Evolutionary conservation across 345 rosid species (phyloP), one percentile per base, ranked within the genome.

Genomic region (Salix dunnii): DNA sequence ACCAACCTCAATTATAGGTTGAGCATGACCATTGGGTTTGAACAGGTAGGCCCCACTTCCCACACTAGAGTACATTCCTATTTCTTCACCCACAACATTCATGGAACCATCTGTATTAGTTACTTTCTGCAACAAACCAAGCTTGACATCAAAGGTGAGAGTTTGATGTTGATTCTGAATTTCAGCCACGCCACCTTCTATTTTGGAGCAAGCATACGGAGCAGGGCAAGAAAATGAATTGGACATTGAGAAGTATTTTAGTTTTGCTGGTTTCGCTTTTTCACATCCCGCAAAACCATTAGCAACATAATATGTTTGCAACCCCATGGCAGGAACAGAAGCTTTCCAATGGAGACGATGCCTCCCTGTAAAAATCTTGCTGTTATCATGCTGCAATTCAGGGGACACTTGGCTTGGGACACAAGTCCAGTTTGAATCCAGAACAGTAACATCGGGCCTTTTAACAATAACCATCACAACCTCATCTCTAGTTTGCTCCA

Each of bases 31-130:
- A 21, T 53, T 68, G 10, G 99, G 99, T 79, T 84, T 86, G 84
- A 96, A 96, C 33, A 96, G 82, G 88, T 96, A 96, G 53, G 99
- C 99, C 67, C 98, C 98, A 84, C 97, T 92, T 68, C 83, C 95
- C 2, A 72, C 68, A 86, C 97, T 94, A 3, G 90, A 79, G 77
- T 94, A 96, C 84, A 91, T 85, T 81, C 87, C 86, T 60, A 96
- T 89, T 84, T 91, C 98, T 86, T 96, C 99, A 36, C 62, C 86
- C 76, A 91, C 89, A 1, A 79, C 73, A 76, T 76, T 87, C 75
- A 78, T 84, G 21, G 82, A 80, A 64, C 97, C 92, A 74, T 87
- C 77, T 67, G 66, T 82, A 68, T 79, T 78, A 74, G 82, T 84
- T 75, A 94, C 82, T 77, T 87, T 92, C 82, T 79, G 90, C 83